Base-by-base conservation (phyloP, 1,284 basidiomycete genomes). In the Crucibulum parvulum region DNA sequence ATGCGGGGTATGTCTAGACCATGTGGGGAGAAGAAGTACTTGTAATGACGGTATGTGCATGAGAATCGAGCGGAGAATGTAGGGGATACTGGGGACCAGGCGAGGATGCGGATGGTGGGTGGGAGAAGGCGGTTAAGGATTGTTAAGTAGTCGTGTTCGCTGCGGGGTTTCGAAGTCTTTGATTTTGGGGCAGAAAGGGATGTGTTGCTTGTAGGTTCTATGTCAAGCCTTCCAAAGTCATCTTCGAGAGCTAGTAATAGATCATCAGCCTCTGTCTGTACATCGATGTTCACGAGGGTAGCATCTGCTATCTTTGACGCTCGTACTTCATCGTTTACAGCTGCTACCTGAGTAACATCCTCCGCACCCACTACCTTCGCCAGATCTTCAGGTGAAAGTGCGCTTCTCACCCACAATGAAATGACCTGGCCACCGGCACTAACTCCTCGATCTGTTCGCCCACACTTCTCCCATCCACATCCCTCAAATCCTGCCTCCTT, bases 401-500 rank as follows among this genome's bases (percentile, higher is more conserved):
- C 81, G 72, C 92, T 94, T 63, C 94, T 79, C 15, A 97, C 87
- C 92, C 94, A 97, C 1, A 99, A 81, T 55, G 93, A 94, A 45
- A 99, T 84, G 38, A 99, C 96, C 75, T 99, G 97, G 1, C 95
- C 96, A 6, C 93, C 94, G 45, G 93, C 95, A 71, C 94, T 96
- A 53, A 99, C 97, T 0, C 98, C 97, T 39, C 91, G 84, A 81
- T 99, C 97, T 31, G 97, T 99, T 66, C 98, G 79, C 10, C 97
- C 97, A 76, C 97, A 99, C 60, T 90, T 84, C 69, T 92, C 90
- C 88, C 95, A 99, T 31, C 87, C 94, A 70, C 95, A 96, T 0
- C 90, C 93, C 15, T 96, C 93, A 62, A 93, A 82, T 6, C 94
- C 94, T 7, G 78, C 84, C 0, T 83, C 85, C 0, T 81, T 82